phyloP scores from a whole-genome alignment of 768 basidiomycete genomes.

The Rossbeevera mucosa region DNA sequence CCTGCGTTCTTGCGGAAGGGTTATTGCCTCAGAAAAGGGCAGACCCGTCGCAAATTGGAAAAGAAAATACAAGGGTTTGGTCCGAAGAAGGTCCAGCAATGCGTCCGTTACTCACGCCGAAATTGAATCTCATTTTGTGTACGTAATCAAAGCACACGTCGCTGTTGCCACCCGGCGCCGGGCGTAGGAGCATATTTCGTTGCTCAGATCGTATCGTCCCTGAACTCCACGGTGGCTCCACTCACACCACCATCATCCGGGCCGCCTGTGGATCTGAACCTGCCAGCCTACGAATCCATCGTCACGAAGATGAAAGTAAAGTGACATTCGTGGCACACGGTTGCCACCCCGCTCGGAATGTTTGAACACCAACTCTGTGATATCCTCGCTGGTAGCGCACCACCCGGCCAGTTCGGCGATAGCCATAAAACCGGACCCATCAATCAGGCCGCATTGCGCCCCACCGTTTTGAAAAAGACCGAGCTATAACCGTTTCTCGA shows the following conservation, averaged over 20 bases:
- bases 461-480: conserved; percentile 8
- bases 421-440: conserved; percentile 3
- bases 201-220: conserved; percentile 8
- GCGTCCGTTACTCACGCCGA: conserved; percentile 9
- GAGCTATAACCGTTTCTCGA: conserved; percentile 22
- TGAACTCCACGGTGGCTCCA: not conserved
- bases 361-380: not conserved
- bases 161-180: not conserved
- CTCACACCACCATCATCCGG: not conserved
- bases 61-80: conserved; percentile 1
- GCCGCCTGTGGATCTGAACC: conserved; percentile 25
- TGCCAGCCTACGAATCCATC: conserved; percentile 1
- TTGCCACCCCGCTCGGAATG: conserved; percentile 7
- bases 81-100: conserved; percentile 5
- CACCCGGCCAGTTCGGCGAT: conserved; percentile 8
- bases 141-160: conserved; percentile 10
- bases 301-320: conserved; percentile 9
- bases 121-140: conserved; percentile 1
- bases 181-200: conserved; percentile 7
- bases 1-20: conserved; percentile 1
- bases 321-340: conserved; percentile 7
- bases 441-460: conserved; percentile 8
- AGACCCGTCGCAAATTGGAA: not conserved
- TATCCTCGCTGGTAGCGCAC: conserved; percentile 6
- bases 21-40: conserved; percentile 8